Evolutionary conservation across 2,329 filamentous ascomycete genomes (phyloP).

Genomic region (Sclerotinia glacialis): DNA sequence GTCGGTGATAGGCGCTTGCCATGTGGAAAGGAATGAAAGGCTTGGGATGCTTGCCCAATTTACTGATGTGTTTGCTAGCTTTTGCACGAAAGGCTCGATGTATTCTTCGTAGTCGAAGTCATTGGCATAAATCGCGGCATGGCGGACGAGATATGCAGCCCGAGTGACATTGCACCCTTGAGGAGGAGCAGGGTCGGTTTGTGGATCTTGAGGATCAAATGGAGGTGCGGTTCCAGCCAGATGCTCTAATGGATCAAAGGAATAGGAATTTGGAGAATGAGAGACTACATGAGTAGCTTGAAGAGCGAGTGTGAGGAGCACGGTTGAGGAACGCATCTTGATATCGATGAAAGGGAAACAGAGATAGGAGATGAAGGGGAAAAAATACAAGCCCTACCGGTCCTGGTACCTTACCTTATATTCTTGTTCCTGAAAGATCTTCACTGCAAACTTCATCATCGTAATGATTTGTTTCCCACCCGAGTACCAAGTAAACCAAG

Average conservation of each 20-base stretch:
- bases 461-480: not conserved
- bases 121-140: constrained; percentile 52
- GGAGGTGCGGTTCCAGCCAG: constrained; percentile 50
- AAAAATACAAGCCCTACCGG: constrained; percentile 4
- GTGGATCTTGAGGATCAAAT: constrained; percentile 48
- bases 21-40: constrained; percentile 35
- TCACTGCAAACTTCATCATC: not conserved
- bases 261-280: constrained; percentile 37
- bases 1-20: constrained; percentile 34
- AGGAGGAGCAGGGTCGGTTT: constrained; percentile 47
- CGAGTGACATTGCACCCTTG: constrained; percentile 51
- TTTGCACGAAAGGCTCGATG: constrained; percentile 50
- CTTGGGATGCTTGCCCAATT: constrained; percentile 44
- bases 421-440: constrained; percentile 11
- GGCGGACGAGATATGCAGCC: constrained; percentile 49
- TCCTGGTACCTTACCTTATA: constrained; percentile 15
- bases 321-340: constrained; percentile 15
- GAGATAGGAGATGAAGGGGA: not conserved
- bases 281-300: constrained; percentile 20
- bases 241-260: constrained; percentile 49
- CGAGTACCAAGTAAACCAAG: constrained; percentile 8
- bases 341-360: not conserved
- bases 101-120: constrained; percentile 52
- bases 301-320: constrained; percentile 16
- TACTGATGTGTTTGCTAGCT: constrained; percentile 47